Conservation (phyloP, 1,284 basidiomycete species). For the Fomitopsis betulina region DNA sequence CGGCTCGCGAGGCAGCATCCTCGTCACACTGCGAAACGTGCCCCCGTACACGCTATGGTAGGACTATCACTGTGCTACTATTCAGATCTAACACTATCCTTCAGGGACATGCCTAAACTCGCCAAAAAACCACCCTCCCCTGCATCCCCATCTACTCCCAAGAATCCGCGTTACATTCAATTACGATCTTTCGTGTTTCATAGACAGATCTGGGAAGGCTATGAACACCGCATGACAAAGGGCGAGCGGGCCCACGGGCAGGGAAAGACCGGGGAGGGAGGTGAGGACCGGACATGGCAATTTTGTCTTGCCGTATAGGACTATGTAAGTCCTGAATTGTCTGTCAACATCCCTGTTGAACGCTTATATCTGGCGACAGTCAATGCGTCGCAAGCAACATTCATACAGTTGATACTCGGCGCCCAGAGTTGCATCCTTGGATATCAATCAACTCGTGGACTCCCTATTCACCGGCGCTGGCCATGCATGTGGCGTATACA, state of each 20-base stretch:
- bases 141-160: slow-evolving; percentile 34
- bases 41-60: slow-evolving; percentile 89
- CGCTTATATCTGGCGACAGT: no score
- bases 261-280: slow-evolving; percentile 65
- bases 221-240: slow-evolving; percentile 90
- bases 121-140: slow-evolving; percentile 70
- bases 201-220: slow-evolving; percentile 72
- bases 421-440: no score
- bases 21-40: slow-evolving; percentile 87
- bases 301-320: slow-evolving; percentile 43
- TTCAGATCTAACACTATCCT: neutral
- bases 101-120: slow-evolving; percentile 73
- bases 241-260: slow-evolving; percentile 66
- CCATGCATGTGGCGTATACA: no score
- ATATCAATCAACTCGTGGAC: no score
- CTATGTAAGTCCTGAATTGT: no score
- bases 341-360: no score
- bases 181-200: slow-evolving; percentile 84
- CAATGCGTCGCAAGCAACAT: no score
- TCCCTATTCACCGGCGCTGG: no score
- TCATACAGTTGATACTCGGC: no score
- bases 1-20: slow-evolving; percentile 54
- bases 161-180: slow-evolving; percentile 68
- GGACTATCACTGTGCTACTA: slow-evolving; percentile 10
- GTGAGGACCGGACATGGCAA: slow-evolving; percentile 78